Evolutionary conservation across 345 rosid genomes (phyloP), one percentile per base, ranked within the genome.

Genomic region (Ceriops zippeliana): DNA sequence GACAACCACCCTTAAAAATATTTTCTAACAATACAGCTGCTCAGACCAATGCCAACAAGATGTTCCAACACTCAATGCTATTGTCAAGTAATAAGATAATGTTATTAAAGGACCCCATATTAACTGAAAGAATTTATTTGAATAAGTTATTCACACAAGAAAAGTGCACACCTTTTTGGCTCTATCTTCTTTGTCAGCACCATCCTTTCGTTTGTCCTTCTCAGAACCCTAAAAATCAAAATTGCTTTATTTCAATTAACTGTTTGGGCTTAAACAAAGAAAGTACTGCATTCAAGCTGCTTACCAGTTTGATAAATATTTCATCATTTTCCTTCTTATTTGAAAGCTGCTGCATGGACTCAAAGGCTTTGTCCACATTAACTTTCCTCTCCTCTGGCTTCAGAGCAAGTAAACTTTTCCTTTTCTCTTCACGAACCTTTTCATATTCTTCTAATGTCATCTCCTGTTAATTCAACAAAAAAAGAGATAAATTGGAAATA

Each of bases 381-480:
- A 87, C 91, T 73, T 87, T 89, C 71, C 91, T 84, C 70, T 77
- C 91, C 75, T 86, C 87, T 8, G 84, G 75, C 81, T 83, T 89
- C 10, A 75, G 76, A 7, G 83, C 79, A 69, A 70, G 89, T 52
- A 87, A 78, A 51, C 82, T 85, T 76, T 87, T 89, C 80, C 86
- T 85, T 65, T 67, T 88, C 83, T 86, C 92, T 72, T 80, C 91
- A 62, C 80, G 83, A 38, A 82, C 80, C 63, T 88, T 71, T 61
- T 38, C 75, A 27, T 71, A 75, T 24, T 73, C 71, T 66, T 73
- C 76, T 37, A 73, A 71, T 19, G 76, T 73, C 76, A 73, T 73
- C 60, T 66, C 71, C 76, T 73, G 59, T 56, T 56, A 56, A 21
- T 56, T 16, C 49, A 24, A 15, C 59, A 27, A 21, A 54, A 56